phyloP scores from a whole-genome alignment of 257 asterid genomes.

The Solanum clarkiae region DNA sequence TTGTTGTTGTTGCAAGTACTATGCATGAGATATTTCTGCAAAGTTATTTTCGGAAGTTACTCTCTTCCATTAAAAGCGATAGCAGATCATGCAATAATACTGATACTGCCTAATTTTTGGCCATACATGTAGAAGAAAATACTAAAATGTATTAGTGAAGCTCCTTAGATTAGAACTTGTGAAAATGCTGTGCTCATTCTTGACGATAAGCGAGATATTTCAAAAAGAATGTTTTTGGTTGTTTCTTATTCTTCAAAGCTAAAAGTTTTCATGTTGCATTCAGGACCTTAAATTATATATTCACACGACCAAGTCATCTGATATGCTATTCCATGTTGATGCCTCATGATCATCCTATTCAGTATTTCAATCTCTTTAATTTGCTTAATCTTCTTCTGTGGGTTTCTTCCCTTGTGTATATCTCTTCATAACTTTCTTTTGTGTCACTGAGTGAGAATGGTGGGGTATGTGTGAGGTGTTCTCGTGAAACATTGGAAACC shows the following conservation, averaged over 20 bases:
- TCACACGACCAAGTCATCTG: not conserved
- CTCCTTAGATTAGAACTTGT: not conserved
- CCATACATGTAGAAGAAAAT: not conserved
- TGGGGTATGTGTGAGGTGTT: not conserved
- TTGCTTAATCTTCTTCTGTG: not conserved
- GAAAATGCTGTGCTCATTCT: not conserved
- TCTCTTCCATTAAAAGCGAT: not conserved
- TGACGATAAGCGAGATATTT: not conserved
- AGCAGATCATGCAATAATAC: not conserved
- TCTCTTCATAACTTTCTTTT: not conserved
- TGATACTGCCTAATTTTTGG: not conserved
- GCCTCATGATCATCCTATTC: not conserved
- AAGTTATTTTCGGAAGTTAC: not conserved
- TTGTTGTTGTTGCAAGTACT: not conserved
- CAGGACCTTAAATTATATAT: not conserved
- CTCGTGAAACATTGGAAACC: not conserved
- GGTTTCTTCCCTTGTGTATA: not conserved
- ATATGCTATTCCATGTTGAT: not conserved
- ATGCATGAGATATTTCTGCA: not conserved
- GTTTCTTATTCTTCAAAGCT: not conserved
- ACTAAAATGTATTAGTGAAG: not conserved
- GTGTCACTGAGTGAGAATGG: not conserved
- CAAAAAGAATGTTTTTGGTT: not conserved
- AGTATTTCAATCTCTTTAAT: not conserved
- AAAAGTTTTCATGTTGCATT: not conserved